Evolutionary conservation across 441 rosid species (phyloP).

Genomic region (Pelargonium australe): DNA sequence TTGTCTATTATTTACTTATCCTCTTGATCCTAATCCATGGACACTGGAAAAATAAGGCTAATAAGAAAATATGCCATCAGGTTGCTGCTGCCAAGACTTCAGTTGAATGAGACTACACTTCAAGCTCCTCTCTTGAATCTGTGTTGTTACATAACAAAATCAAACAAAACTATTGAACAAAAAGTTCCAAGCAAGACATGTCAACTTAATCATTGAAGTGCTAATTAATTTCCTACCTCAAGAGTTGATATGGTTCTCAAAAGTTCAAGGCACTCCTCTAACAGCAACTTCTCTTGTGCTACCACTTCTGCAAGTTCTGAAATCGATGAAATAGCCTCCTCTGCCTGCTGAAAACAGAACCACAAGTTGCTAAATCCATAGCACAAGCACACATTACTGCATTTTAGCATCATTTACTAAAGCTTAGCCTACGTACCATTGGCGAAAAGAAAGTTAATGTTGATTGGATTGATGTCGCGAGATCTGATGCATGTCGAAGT

Average conservation of each 20-base stretch:
- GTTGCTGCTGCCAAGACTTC: neutral
- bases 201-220: neutral
- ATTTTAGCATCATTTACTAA: too few relatives aligned
- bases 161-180: neutral
- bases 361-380: too few relatives aligned
- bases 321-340: neutral
- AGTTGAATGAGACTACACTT: neutral
- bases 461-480: neutral
- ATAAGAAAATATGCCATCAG: too few relatives aligned
- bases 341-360: neutral
- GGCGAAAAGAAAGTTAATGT: neutral
- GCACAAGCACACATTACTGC: too few relatives aligned
- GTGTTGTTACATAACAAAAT: neutral
- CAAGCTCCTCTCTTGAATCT: conserved; percentile 4
- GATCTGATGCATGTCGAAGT: conserved; percentile 5
- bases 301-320: conserved; percentile 1
- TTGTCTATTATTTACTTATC: too few relatives aligned
- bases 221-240: neutral
- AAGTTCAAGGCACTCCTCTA: neutral
- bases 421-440: neutral
- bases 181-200: too few relatives aligned
- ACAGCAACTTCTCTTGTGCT: conserved; percentile 1
- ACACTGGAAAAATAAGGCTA: too few relatives aligned
- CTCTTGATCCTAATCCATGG: too few relatives aligned
- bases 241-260: neutral